Evolutionary conservation across 2,329 filamentous ascomycete species (phyloP).

Genomic region (Tolypocladium tundrense): DNA sequence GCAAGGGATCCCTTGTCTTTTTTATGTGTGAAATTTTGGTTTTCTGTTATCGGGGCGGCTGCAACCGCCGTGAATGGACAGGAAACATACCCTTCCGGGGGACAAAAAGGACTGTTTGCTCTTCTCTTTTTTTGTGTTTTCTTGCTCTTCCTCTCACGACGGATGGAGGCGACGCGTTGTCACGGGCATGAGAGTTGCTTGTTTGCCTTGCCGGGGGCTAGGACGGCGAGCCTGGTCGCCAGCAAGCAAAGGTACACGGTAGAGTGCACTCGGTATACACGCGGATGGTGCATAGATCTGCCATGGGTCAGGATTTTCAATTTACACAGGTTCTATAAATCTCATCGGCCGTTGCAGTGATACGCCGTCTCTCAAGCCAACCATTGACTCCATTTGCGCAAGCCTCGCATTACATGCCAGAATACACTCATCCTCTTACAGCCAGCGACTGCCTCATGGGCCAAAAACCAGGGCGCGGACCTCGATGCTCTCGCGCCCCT

Average conservation of each 20-base stretch:
- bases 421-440: background rate
- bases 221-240: background rate
- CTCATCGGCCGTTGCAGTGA: background rate
- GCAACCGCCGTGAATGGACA: background rate
- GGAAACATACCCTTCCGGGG: background rate
- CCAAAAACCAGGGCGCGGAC: conserved; percentile 80
- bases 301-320: background rate
- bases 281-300: background rate
- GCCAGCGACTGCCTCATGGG: conserved; percentile 17
- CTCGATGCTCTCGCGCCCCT: conserved; percentile 78
- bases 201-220: background rate
- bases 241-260: background rate
- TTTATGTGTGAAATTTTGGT: background rate
- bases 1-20: background rate
- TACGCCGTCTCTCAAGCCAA: background rate
- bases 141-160: background rate
- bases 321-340: background rate
- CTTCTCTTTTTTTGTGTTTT: background rate
- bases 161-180: background rate
- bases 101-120: background rate
- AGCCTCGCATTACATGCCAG: background rate
- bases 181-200: background rate
- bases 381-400: background rate
- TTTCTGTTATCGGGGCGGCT: background rate
- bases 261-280: background rate